phyloP scores from a whole-genome alignment of 305 asterid genomes.

The Fraxinus floribunda region DNA sequence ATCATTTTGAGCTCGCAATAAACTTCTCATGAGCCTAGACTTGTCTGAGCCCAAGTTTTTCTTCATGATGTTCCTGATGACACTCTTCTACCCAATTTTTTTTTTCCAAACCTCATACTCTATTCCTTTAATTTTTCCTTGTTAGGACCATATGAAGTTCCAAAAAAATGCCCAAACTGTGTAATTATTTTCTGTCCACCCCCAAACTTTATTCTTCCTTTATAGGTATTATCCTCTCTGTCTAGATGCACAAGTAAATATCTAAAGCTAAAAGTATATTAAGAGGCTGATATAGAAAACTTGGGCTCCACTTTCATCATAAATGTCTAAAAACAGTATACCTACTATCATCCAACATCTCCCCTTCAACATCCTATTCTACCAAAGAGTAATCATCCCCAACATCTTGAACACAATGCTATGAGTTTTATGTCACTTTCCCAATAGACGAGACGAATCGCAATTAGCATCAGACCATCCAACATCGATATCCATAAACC shows the following conservation, averaged over 20 bases:
- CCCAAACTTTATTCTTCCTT: neutral
- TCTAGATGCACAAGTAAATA: neutral
- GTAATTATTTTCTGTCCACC: neutral
- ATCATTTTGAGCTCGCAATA: neutral
- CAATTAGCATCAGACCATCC: neutral
- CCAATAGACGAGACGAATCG: neutral
- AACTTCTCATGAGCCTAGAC: neutral
- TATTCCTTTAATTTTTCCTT: slow-evolving; percentile 5
- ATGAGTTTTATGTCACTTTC: neutral
- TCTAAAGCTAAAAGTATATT: neutral
- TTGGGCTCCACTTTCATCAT: neutral
- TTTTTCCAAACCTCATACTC: neutral
- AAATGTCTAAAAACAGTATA: neutral
- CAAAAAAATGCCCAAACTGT: neutral
- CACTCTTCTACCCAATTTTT: slow-evolving; percentile 1
- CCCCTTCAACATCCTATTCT: neutral
- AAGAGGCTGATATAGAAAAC: neutral
- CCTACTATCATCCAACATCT: neutral
- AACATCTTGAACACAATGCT: neutral
- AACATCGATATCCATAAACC: neutral
- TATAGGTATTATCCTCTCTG: neutral
- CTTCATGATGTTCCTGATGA: slow-evolving; percentile 13
- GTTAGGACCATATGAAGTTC: slow-evolving; percentile 3
- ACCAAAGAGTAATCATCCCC: neutral
- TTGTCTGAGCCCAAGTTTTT: neutral